Base-by-base conservation (phyloP, 139 green algal genomes). In the Chlorella sorokiniana region DNA sequence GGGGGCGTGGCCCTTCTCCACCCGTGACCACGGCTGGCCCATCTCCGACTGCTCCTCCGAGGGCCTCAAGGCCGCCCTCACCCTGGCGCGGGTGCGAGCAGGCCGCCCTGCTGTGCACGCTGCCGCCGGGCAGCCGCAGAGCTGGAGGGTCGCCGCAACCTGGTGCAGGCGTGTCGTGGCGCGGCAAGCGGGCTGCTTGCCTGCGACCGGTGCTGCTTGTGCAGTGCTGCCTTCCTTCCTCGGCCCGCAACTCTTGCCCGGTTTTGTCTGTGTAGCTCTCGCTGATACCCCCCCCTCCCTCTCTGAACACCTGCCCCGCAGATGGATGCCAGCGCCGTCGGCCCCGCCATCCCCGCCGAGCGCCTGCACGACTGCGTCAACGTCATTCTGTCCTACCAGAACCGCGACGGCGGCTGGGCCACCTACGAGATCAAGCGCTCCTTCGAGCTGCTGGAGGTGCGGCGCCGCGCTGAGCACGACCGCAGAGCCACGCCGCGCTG, bases 381-480 rank as follows among this genome's bases (percentile, higher is more conserved):
- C 45, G 86, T 94, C 25, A 85, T 94, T 14, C 80, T 94, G 67
- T 94, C 88, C 14, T 95, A 95, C 82, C 95, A 99, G 87, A 99
- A 99, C 88, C 40, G 54, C 25, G 87, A 92, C 82, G 96, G 96
- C 3, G 97, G 97, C 48, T 98, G 96, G 94, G 96, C 97, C 20
- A 99, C 97, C 4, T 99, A 99, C 78, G 97, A 99, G 81, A 97
- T 97, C 87, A 98, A 95, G 27, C 91, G 97, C 27, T 95, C 90
- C 14, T 98, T 95, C 51, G 65, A 86, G n/a, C 20, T 81, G 0
- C 76, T 93, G n/a, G 89, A 93, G 84, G 79, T 87, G 51, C 37
- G 69, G n/a, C n/a, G n/a, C n/a, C n/a, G n/a, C n/a, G n/a, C n/a
- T n/a, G n/a, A n/a, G n/a, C n/a, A n/a, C n/a, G n/a, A n/a, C n/a